Evolutionary conservation across 192 early-diverging fungal species (phyloP).

Genomic region (Linnemannia schmuckeri): DNA sequence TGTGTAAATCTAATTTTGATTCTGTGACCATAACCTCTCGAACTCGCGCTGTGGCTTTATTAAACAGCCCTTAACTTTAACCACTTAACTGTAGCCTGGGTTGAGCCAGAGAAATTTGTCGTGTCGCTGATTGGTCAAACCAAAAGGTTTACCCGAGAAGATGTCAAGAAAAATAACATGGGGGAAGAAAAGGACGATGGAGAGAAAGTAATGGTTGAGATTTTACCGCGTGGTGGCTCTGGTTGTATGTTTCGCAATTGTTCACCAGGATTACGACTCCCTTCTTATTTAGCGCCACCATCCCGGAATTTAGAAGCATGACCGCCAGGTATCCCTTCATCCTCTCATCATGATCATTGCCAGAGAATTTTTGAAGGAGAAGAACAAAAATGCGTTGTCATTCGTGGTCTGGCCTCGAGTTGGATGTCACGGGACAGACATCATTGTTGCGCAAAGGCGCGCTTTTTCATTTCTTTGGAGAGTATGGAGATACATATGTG

Average conservation of each 20-base stretch:
- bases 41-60: too few species aligned
- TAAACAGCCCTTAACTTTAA: too few species aligned
- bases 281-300: too few species aligned
- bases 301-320: background rate
- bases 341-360: background rate
- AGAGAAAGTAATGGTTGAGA: background rate
- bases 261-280: too few species aligned
- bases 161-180: background rate
- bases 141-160: background rate
- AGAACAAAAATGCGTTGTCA: background rate
- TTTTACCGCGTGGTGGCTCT: too few species aligned
- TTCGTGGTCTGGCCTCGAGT: background rate
- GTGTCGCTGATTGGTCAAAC: background rate
- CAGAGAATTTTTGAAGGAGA: too few species aligned
- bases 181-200: background rate
- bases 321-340: background rate
- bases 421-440: background rate
- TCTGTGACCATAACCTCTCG: too few species aligned
- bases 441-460: constrained; percentile 1
- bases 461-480: background rate
- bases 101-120: background rate
- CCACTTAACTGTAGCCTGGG: too few species aligned
- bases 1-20: background rate
- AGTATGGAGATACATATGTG: too few species aligned
- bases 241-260: too few species aligned